Evolutionary conservation across 148 eudicot species (phyloP), one percentile per base, ranked within the genome.

Genomic region (Pouteria glomerata): DNA sequence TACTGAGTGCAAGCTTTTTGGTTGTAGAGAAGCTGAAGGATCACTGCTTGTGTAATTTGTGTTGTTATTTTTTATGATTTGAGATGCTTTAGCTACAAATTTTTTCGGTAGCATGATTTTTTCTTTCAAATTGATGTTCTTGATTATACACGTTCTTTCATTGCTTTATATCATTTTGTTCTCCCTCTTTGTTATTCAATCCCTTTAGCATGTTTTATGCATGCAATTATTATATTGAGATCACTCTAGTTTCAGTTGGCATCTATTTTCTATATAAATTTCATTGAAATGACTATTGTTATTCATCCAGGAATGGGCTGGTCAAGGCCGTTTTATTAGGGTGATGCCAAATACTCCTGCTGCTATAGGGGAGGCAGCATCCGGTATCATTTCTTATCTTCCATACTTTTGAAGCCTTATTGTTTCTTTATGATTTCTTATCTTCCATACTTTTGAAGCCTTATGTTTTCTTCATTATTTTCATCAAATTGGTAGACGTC

Each of bases 261-360:
- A 26, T 16, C 52, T 19, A 1, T 48, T 30, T 29, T 41, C 0
- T 76, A 24, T 63, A n/a, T 60, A 8, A 44, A 13, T 55, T 24
- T 41, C 47, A 1, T 37, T 62, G 19, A 19, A 30, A 33, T 39
- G 34, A 3, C 14, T 18, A 24, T 41, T 73, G n/a, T 23, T 39
- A 12, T 52, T 75, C 41, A 26, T 78, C 29, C 74, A 95, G 99
- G 97, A 92, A 52, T 95, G 99, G 99, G 87, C 97, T 3, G 92
- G 96, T 52, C 87, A 84, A 23, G 74, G 82, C 74, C 92, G 99
- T 65, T 89, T 95, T 76, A 82, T 88, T 47, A 86, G 97, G 76
- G 99, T 95, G 44, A 95, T 95, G 90, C 94, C 99, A 55, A 95
- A 92, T 70, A 95, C 99, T 59, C 99, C 97, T 62, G 91, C 99